A percentile compares a stretch with the other conserved stretches of the same genome.
Evolutionary conservation across 1,284 basidiomycete species (phyloP).

Genomic region (Melampsora larici-populina): DNA sequence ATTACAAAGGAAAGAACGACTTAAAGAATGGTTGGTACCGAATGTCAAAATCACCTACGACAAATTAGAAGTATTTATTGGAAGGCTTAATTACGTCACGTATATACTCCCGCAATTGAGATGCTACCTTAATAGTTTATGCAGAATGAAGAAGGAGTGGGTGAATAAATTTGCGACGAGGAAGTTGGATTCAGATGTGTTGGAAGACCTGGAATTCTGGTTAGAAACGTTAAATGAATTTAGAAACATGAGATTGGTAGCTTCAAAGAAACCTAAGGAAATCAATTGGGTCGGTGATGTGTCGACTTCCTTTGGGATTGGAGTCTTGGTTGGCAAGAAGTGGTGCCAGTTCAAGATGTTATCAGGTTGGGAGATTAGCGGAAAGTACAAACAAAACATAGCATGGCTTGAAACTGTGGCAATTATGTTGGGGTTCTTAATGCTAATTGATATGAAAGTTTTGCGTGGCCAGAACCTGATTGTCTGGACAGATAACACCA

Average conservation of each 20-base stretch:
- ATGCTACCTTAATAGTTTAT: not conserved
- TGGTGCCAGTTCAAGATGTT: not conserved
- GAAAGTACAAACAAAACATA: not conserved
- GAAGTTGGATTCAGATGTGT: not conserved
- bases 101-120: not conserved
- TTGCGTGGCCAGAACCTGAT: not conserved
- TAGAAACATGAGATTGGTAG: not conserved
- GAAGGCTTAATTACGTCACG: not conserved
- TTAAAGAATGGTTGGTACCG: not conserved
- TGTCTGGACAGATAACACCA: too few relatives aligned
- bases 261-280: not conserved
- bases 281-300: too few relatives aligned
- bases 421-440: not conserved
- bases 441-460: not conserved
- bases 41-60: not conserved
- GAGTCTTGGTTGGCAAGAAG: too few relatives aligned
- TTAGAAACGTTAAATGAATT: not conserved
- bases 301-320: too few relatives aligned
- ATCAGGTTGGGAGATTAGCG: not conserved
- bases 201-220: not conserved
- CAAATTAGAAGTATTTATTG: not conserved
- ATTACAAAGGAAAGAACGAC: not conserved
- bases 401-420: constrained; percentile 13
- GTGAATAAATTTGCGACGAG: not conserved
- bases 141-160: too few relatives aligned